A percentile compares a stretch with the other conserved stretches of the same genome.
Conservation (phyloP, 352 stramenopile genomes). For the Pythium diclinum region DNA sequence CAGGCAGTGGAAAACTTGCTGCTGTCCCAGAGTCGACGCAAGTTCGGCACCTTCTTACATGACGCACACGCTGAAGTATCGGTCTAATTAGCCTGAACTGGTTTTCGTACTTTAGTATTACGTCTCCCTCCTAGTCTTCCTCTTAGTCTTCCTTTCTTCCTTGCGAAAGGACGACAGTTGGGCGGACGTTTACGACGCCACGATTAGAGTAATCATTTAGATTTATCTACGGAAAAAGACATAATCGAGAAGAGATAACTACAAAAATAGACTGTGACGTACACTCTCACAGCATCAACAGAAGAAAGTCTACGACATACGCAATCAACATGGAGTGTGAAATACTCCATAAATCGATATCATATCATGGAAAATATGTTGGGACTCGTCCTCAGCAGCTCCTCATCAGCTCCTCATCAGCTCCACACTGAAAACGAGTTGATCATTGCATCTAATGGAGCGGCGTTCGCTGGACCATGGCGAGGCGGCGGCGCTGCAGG, state of each 20-base stretch:
- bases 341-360: too few relatives aligned
- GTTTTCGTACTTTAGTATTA: not conserved
- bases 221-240: too few relatives aligned
- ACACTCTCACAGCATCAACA: not conserved
- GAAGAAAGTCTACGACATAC: too few relatives aligned
- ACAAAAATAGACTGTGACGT: not conserved
- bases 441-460: not conserved
- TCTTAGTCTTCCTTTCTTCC: too few relatives aligned
- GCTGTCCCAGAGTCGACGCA: not conserved
- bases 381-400: too few relatives aligned
- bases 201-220: not conserved
- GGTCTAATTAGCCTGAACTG: not conserved
- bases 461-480: conserved; percentile 5
- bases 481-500: conserved; percentile 11
- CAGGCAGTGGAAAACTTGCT: conserved; percentile 13
- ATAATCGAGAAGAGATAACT: not conserved
- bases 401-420: too few relatives aligned
- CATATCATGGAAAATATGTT: too few relatives aligned
- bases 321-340: too few relatives aligned
- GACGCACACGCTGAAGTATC: not conserved
- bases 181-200: too few relatives aligned
- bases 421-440: not conserved
- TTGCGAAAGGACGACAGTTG: too few relatives aligned
- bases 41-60: not conserved
- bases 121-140: too few relatives aligned